These are phyloP conservation scores for Carex arenaria DNA, from an alignment of 202 grass and related monocot genomes.

Conservation along the genomic window DNA sequence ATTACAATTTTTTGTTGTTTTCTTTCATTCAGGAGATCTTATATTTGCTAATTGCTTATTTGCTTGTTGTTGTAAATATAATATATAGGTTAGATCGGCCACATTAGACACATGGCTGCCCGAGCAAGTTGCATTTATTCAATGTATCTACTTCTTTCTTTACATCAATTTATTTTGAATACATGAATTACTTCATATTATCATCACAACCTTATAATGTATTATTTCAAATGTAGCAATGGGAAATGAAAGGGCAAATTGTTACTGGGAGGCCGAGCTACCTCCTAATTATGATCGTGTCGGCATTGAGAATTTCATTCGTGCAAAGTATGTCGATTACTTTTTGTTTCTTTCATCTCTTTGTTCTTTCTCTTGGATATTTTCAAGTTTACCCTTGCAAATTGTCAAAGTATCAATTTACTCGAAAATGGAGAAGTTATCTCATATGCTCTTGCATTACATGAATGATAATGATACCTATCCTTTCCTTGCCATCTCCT, in stretches of 20 bases:
- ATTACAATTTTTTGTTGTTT: background rate
- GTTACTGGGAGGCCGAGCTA: conserved; percentile 96
- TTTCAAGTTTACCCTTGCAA: background rate
- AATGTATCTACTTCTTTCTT: conserved; percentile 49
- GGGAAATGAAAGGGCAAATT: conserved; percentile 96
- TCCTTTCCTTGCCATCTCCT: background rate
- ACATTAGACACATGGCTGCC: conserved; percentile 98
- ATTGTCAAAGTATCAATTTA: background rate
- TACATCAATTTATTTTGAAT: conserved; percentile 7
- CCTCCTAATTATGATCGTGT: conserved; percentile 96
- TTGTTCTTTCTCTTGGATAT: conserved; percentile 3
- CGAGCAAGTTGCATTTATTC: conserved; percentile 98
- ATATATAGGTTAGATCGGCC: conserved; percentile 79
- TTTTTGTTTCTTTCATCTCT: conserved; percentile 18
- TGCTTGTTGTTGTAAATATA: background rate
- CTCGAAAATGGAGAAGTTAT: background rate
- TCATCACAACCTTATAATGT: conserved; percentile 9
- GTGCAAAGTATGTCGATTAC: conserved; percentile 73
- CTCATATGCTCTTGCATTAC: background rate
- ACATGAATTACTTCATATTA: conserved; percentile 24
- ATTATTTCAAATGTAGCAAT: conserved; percentile 52
- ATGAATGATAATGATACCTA: background rate
- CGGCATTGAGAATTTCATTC: conserved; percentile 99
- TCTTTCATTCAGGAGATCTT: background rate
- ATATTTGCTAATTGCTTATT: background rate